phyloP scores from a whole-genome alignment of 2,329 filamentous ascomycete species.

The Fusarium buharicum region DNA sequence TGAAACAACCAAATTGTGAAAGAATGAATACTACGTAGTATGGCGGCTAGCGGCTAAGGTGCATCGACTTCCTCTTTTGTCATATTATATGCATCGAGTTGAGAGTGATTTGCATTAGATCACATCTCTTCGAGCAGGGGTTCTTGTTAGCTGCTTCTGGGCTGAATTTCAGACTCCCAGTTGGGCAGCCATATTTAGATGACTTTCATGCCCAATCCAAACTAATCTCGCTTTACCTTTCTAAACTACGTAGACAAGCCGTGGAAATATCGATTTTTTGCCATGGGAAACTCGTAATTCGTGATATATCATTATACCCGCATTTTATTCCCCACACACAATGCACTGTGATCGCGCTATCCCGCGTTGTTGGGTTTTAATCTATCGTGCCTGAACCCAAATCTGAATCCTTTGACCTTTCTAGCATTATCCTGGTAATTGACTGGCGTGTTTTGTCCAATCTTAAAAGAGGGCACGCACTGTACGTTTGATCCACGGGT shows the following conservation, averaged over 20 bases:
- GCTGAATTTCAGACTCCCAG: background rate
- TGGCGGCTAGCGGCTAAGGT: slow-evolving; percentile 28
- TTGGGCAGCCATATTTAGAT: slow-evolving; percentile 20
- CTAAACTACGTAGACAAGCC: slow-evolving; percentile 8
- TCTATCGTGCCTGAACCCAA: slow-evolving; percentile 15
- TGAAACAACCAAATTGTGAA: slow-evolving; percentile 15
- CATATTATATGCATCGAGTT: slow-evolving; percentile 18
- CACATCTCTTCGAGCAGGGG: slow-evolving; percentile 20
- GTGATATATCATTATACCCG: background rate
- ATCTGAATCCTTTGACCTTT: slow-evolving; percentile 1
- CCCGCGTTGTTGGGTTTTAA: slow-evolving; percentile 37
- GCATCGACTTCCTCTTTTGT: slow-evolving; percentile 27
- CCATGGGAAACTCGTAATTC: background rate
- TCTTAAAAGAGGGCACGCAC: slow-evolving; percentile 5
- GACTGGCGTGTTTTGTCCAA: background rate
- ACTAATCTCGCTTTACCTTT: background rate
- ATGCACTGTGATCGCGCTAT: slow-evolving; percentile 37
- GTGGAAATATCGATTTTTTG: background rate
- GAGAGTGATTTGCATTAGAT: slow-evolving; percentile 27
- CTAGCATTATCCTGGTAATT: slow-evolving; percentile 31
- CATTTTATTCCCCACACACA: slow-evolving; percentile 1
- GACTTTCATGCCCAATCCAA: slow-evolving; percentile 4
- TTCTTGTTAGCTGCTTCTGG: background rate
- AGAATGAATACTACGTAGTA: background rate
- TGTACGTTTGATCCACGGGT: background rate